Evolutionary conservation across 768 basidiomycete species (phyloP), one percentile per base, ranked within the genome.

Genomic region (Termitomyces titanicus): DNA sequence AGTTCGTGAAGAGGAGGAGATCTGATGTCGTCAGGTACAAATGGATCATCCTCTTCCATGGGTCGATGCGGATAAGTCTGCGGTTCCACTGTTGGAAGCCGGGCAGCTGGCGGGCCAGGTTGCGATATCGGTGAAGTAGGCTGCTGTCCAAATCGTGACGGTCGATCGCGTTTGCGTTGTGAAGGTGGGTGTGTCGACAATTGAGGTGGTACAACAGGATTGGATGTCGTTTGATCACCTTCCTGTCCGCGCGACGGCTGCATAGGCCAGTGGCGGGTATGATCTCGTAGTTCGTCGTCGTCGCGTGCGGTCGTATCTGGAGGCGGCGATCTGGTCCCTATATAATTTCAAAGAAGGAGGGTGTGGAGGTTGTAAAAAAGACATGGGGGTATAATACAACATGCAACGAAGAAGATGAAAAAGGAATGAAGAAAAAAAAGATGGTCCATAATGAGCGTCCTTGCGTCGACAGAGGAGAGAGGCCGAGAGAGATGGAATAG

Each of bases 291-390:
- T 25, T 47, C 51, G 52, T 61, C 58, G 12, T 35, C 22, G 10
- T 53, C n/a, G 42, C 39, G 42, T 2, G 35, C 35, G 34, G 48
- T 52, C 22, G 58, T 63, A 54, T 63, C 67, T 37, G 70, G 63
- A 47, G 72, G 71, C 27, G 77, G 72, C 33, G 79, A 78, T 64
- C 75, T 77, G 60, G 67, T 71, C 69, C 80, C 82, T 83, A 73
- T 69, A 74, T 67, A 63, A 68, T 61, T 65, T 70, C 11, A 70
- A 69, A 70, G 63, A 70, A 67, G 70, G 61, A 60, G 50, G 66
- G 66, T 24, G 7, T 17, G 35, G n/a, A 27, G 5, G 9, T 44
- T 49, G 18, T 10, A 27, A 25, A 35, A 71, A 68, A 74, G 58
- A 63, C 57, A 61, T 56, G 51, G 39, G 51, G 51, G 43, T 31